Evolutionary conservation across 2,329 filamentous ascomycete species (phyloP), one percentile per base, ranked within the genome.

Genomic region (Elsinoe necatrix): DNA sequence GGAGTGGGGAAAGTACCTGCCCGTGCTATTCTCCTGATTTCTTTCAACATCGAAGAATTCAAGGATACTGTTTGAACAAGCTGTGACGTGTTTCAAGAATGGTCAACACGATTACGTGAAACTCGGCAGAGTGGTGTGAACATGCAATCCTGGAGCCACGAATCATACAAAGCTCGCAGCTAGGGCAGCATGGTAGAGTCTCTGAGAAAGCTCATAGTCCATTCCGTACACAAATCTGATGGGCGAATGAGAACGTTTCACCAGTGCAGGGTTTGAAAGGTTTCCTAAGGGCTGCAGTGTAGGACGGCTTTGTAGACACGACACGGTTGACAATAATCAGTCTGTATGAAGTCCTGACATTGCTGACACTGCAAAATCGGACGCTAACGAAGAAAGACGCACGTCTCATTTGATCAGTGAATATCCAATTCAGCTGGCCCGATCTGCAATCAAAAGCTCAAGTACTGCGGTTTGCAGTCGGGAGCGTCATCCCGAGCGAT

Each of bases 401-500:
- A 37, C 3, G 14, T 37, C 14, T 29, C 27, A 29, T 29, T 29
- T 9, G 27, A 29, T 9, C 34, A 37, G 4, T 25, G 41, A 43
- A 21, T 20, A 8, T 12, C 8, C 27, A 29, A 4, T 9, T 43
- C n/a, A n/a, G n/a, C n/a, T 4, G 25, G 25, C 27, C 7, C 9
- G 9, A 34, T 50, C 25, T 50, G 27, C 45, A 20, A 9, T 31
- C 45, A 52, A 14, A 52, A 52, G 20, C 31, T 52, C 6, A 52
- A 4, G 9, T 52, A 52, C 18, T 52, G 48, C 18, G 48, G 48
- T 31, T 52, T 52, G 34, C 48, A 52, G 31, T 52, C 48, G 11
- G 69, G 68, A 12, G 69, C 69, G 29, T 68, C 68, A 47, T 67
- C 58, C 60, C 68, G 64, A 43, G 71, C 64, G 21, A 58, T 64